Percentiles rank a stretch among this genome's conserved stretches.
Conservation (phyloP, 1,284 basidiomycete species). For the Ganoderma sinense region DNA sequence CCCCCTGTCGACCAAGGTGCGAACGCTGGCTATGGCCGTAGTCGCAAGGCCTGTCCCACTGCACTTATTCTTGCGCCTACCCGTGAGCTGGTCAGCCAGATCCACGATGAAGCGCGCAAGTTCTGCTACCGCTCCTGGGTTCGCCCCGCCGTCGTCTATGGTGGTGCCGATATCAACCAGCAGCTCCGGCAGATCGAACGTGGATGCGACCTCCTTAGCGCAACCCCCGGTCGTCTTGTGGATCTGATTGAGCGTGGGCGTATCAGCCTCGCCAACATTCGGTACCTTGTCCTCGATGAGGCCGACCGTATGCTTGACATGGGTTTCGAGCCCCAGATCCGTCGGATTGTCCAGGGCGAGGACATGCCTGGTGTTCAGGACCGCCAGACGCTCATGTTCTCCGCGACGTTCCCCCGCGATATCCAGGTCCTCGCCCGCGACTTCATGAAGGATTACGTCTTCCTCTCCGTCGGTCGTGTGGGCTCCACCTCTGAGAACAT, state of each 20-base stretch:
- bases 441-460: conserved; percentile 97
- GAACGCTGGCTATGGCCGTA: conserved; percentile 63
- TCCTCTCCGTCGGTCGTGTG: conserved; percentile 98
- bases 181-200: conserved; percentile 96
- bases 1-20: conserved; percentile 63
- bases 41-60: conserved; percentile 94
- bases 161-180: conserved; percentile 96
- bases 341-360: conserved; percentile 96
- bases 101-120: conserved; percentile 99
- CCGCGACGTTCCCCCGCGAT: conserved; percentile 98
- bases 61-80: conserved; percentile 97
- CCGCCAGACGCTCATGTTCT: conserved; percentile 99
- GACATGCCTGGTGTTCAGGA: conserved; percentile 96
- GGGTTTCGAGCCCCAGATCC: conserved; percentile 99
- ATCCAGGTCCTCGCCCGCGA: conserved; percentile 97
- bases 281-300: conserved; percentile 98
- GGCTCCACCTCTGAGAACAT: conserved; percentile 99
- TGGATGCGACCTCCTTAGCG: conserved; percentile 96
- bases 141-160: conserved; percentile 98
- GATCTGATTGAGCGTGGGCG: conserved; percentile 98
- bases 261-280: conserved; percentile 96
- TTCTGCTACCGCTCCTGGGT: conserved; percentile 99
- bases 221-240: conserved; percentile 98
- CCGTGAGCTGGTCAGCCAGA: conserved; percentile 98
- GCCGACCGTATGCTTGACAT: conserved; percentile 99